phyloP scores from a whole-genome alignment of 352 stramenopile species.

The Pythium dissimile region DNA sequence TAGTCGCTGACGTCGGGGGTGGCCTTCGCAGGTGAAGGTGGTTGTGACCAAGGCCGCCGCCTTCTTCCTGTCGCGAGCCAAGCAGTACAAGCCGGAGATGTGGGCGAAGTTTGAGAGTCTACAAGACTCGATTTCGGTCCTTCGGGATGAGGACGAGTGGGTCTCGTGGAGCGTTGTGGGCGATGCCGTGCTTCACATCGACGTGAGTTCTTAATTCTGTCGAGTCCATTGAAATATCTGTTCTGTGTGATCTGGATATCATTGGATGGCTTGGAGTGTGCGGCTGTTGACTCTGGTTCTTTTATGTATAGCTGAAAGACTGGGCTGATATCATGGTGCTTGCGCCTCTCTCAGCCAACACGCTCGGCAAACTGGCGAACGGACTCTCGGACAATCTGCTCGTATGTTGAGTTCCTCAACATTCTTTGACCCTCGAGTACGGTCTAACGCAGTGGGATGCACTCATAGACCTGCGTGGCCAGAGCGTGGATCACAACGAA shows the following conservation, averaged over 20 bases:
- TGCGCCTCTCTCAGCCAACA: slow-evolving; percentile 89
- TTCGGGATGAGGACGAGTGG: slow-evolving; percentile 85
- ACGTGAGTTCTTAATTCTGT: slow-evolving; percentile 36
- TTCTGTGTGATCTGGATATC: neutral
- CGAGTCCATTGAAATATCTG: neutral
- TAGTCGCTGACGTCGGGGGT: no score
- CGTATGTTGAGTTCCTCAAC: slow-evolving; percentile 18
- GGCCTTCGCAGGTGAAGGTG: slow-evolving; percentile 53
- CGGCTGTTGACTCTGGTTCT: neutral
- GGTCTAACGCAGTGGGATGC: neutral
- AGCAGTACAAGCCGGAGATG: slow-evolving; percentile 57
- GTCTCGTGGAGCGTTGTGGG: slow-evolving; percentile 68
- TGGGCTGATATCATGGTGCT: slow-evolving; percentile 93
- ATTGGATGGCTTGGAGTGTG: no score
- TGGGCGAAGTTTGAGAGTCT: slow-evolving; percentile 46
- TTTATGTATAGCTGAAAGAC: slow-evolving; percentile 79
- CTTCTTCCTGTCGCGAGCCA: slow-evolving; percentile 79
- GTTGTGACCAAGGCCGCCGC: slow-evolving; percentile 76
- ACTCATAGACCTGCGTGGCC: slow-evolving; percentile 79
- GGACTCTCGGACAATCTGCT: slow-evolving; percentile 95
- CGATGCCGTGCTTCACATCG: slow-evolving; percentile 86
- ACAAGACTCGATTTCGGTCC: slow-evolving; percentile 31
- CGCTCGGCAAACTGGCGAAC: slow-evolving; percentile 88
- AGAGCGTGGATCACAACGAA: slow-evolving; percentile 93
- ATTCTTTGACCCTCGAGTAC: no score